These are phyloP conservation scores for Trichoderma hamatum DNA, from an alignment of 2,329 filamentous ascomycete genomes.

Conservation along the genomic window DNA sequence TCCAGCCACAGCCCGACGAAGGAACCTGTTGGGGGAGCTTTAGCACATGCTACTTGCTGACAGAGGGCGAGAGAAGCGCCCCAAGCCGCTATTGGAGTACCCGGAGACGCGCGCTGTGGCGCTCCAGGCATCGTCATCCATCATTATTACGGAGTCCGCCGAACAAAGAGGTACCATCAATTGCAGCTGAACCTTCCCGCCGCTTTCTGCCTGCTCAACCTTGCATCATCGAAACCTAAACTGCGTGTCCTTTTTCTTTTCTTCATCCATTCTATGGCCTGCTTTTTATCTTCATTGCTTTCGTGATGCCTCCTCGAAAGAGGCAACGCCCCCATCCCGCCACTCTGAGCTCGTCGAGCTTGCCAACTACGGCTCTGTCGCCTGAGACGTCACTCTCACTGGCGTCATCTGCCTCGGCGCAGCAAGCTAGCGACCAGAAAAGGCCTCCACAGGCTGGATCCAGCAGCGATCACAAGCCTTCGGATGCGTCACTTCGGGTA, in stretches of 20 bases:
- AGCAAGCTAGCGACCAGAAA: conserved; percentile 16
- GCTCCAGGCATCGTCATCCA: conserved; percentile 26
- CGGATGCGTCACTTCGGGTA: conserved; percentile 11
- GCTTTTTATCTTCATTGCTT: neutral
- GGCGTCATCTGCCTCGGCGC: conserved; percentile 25
- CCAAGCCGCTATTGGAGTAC: neutral
- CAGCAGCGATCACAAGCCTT: conserved; percentile 21
- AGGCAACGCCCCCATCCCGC: conserved; percentile 38
- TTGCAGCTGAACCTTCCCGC: neutral
- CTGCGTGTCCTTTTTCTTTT: neutral
- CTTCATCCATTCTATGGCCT: conserved; percentile 9
- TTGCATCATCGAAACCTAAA: conserved; percentile 7
- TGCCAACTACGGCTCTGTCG: conserved; percentile 30
- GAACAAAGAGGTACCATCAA: conserved; percentile 7
- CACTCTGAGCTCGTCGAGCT: conserved; percentile 30
- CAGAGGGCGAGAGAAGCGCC: neutral
- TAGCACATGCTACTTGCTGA: conserved; percentile 10
- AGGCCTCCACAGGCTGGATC: conserved; percentile 18
- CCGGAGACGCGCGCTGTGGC: conserved; percentile 12
- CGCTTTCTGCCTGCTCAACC: conserved; percentile 6
- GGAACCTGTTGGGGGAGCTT: neutral
- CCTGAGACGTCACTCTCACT: conserved; percentile 29
- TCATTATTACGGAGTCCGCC: conserved; percentile 10
- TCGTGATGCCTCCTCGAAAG: conserved; percentile 42
- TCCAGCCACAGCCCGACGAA: conserved; percentile 15